Evolutionary conservation across 2,329 filamentous ascomycete genomes (phyloP).

Genomic region (Hymenoscyphus repandus): DNA sequence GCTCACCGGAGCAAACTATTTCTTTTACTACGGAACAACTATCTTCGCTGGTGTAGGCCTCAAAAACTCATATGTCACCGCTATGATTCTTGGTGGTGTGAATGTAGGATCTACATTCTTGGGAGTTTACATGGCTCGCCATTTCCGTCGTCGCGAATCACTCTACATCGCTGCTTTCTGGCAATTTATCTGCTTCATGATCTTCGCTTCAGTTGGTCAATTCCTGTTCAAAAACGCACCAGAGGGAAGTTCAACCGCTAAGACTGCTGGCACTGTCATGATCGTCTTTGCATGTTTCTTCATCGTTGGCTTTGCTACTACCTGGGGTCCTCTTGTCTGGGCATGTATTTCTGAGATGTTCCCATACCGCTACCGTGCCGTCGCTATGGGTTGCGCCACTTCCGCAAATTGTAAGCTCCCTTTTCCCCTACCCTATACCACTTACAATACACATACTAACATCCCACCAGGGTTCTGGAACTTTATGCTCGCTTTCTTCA

Average conservation of each 20-base stretch:
- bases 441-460: slow-evolving; percentile 34
- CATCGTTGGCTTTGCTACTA: slow-evolving; percentile 65
- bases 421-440: too few species aligned
- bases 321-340: slow-evolving; percentile 68
- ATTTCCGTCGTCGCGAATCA: slow-evolving; percentile 62
- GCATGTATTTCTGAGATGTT: slow-evolving; percentile 63
- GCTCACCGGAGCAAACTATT: slow-evolving; percentile 59
- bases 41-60: slow-evolving; percentile 65
- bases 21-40: slow-evolving; percentile 61
- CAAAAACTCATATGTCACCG: slow-evolving; percentile 58
- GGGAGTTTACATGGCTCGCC: slow-evolving; percentile 59
- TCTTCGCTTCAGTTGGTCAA: slow-evolving; percentile 49
- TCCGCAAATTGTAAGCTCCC: slow-evolving; percentile 33
- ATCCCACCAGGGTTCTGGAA: slow-evolving; percentile 56
- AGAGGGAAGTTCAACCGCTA: slow-evolving; percentile 38
- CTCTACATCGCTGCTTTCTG: slow-evolving; percentile 62
- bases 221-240: slow-evolving; percentile 51
- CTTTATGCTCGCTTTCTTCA: slow-evolving; percentile 72
- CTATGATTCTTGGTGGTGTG: slow-evolving; percentile 63
- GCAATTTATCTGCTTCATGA: slow-evolving; percentile 64
- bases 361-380: slow-evolving; percentile 56
- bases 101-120: slow-evolving; percentile 58
- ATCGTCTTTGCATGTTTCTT: slow-evolving; percentile 71
- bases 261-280: slow-evolving; percentile 59
- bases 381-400: slow-evolving; percentile 55